Conservation (phyloP, 2,329 filamentous ascomycete genomes). For the Cladosporium cucumerinum region DNA sequence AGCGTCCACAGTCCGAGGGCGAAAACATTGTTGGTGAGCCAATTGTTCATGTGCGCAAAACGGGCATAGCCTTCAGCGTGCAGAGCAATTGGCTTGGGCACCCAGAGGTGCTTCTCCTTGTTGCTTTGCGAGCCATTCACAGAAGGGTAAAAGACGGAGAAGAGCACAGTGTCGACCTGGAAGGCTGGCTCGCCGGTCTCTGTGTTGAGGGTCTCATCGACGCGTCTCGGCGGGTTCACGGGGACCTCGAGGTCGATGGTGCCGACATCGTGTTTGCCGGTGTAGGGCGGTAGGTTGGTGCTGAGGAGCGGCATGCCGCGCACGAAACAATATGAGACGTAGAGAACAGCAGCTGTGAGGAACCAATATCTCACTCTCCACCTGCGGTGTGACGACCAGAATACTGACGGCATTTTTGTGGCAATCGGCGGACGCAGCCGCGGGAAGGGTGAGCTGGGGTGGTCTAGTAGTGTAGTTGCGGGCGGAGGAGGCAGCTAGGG, state of each 20-base stretch:
- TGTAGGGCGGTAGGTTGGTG: constrained; percentile 41
- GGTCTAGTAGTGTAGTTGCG: neutral
- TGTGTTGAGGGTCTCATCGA: constrained; percentile 38
- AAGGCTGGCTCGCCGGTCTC: constrained; percentile 41
- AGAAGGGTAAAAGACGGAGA: constrained; percentile 47
- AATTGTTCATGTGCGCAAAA: constrained; percentile 39
- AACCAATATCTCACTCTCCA: constrained; percentile 12
- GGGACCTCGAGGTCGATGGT: constrained; percentile 44
- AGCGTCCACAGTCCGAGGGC: constrained; percentile 42
- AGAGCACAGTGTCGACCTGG: constrained; percentile 44
- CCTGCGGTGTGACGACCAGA: constrained; percentile 3
- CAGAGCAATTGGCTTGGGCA: constrained; percentile 43
- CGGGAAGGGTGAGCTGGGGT: neutral
- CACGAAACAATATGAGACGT: constrained; percentile 37
- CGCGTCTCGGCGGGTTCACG: constrained; percentile 33
- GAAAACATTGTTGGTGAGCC: constrained; percentile 38
- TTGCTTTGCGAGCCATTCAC: constrained; percentile 25
- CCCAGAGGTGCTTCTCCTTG: constrained; percentile 40
- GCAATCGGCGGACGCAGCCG: neutral
- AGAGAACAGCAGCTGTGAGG: constrained; percentile 19
- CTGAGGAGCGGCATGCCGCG: constrained; percentile 43
- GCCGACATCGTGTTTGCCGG: constrained; percentile 47
- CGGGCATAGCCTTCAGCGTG: constrained; percentile 45
- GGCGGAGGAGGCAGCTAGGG: neutral
- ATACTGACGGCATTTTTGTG: constrained; percentile 6